phyloP scores from a whole-genome alignment of 2,329 filamentous ascomycete species.

The Clarireedia hainanense region DNA sequence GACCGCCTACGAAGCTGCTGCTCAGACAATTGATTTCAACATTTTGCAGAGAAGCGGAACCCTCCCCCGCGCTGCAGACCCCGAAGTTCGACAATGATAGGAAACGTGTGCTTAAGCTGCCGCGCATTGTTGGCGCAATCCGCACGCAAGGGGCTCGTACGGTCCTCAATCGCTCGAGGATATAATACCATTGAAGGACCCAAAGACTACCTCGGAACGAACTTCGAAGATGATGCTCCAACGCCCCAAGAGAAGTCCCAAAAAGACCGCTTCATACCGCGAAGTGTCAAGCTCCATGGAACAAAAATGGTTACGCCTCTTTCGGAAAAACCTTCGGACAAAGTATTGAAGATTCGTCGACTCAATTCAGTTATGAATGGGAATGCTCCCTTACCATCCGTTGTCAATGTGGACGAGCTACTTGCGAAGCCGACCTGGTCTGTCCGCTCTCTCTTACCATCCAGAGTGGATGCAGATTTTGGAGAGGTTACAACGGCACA shows the following conservation, averaged over 20 bases:
- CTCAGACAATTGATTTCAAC: not conserved
- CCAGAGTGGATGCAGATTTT: constrained; percentile 10
- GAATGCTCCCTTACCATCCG: not conserved
- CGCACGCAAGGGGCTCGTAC: too few relatives aligned
- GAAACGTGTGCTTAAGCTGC: constrained; percentile 16
- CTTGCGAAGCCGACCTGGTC: constrained; percentile 77
- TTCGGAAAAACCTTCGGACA: constrained; percentile 2
- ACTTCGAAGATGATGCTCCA: not conserved
- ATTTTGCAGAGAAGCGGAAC: too few relatives aligned
- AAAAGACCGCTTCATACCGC: not conserved
- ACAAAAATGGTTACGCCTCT: not conserved
- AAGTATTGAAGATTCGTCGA: not conserved
- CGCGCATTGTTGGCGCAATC: constrained; percentile 9
- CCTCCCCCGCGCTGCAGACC: too few relatives aligned
- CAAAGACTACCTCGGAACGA: not conserved
- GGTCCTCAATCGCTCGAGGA: not conserved
- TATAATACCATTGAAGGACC: not conserved
- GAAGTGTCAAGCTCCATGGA: constrained; percentile 3
- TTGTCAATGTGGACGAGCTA: constrained; percentile 32
- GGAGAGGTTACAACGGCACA: constrained; percentile 48
- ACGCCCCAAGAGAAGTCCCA: not conserved
- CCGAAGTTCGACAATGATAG: not conserved
- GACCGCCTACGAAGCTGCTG: not conserved
- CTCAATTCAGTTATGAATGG: not conserved
- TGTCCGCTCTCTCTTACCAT: constrained; percentile 63